Conservation (phyloP, 352 stramenopile species). For the Phytophthora hibernalis region DNA sequence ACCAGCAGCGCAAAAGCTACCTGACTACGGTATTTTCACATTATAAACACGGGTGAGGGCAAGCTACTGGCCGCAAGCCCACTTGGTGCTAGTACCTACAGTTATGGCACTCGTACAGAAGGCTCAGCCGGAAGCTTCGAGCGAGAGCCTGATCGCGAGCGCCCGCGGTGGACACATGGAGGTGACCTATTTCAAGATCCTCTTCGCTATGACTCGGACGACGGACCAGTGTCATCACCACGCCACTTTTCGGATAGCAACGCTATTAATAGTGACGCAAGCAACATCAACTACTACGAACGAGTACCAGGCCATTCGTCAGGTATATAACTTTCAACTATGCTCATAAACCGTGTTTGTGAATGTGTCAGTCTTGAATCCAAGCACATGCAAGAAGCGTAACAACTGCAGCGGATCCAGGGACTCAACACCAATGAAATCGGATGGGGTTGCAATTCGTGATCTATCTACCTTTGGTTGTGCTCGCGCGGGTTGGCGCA, state of each 20-base stretch:
- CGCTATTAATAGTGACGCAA: slow-evolving; percentile 71
- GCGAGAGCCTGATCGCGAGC: slow-evolving; percentile 49
- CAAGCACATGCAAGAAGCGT: slow-evolving; percentile 1
- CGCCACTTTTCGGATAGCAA: slow-evolving; percentile 68
- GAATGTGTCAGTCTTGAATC: slow-evolving; percentile 4
- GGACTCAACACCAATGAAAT: slow-evolving; percentile 2
- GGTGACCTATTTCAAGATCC: slow-evolving; percentile 86
- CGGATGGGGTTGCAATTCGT: background rate
- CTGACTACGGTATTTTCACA: slow-evolving; percentile 88
- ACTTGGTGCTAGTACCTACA: slow-evolving; percentile 62
- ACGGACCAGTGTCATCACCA: slow-evolving; percentile 68
- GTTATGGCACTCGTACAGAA: slow-evolving; percentile 45
- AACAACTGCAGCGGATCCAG: background rate
- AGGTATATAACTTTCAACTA: slow-evolving; percentile 29
- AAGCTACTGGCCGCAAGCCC: slow-evolving; percentile 75
- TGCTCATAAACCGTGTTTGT: slow-evolving; percentile 6
- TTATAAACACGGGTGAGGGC: slow-evolving; percentile 73
- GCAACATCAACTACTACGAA: slow-evolving; percentile 51
- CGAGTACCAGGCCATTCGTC: slow-evolving; percentile 29
- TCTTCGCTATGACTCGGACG: slow-evolving; percentile 86
- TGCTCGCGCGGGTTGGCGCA: slow-evolving; percentile 21
- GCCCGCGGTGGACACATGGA: slow-evolving; percentile 78
- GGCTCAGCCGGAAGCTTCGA: slow-evolving; percentile 19
- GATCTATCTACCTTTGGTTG: slow-evolving; percentile 24
- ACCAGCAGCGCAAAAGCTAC: slow-evolving; percentile 64